Percentiles rank a stretch among this genome's conserved stretches.
phyloP scores from a whole-genome alignment of 2,329 filamentous ascomycete species.

The Talaromyces sp. region DNA sequence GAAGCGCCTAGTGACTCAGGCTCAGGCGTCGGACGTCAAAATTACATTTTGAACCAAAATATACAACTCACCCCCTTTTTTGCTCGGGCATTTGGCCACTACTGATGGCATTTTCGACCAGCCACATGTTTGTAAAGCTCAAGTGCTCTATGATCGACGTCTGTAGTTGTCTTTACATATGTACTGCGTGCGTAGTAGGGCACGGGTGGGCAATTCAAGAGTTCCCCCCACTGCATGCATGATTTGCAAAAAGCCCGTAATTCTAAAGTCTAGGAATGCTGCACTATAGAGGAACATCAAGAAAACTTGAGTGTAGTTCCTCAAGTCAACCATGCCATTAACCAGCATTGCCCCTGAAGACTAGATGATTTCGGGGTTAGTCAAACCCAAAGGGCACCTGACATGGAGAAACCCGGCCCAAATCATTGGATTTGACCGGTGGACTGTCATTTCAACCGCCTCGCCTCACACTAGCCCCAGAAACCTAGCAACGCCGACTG shows the following conservation, averaged over 20 bases:
- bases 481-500: neutral
- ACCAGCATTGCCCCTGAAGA: slow-evolving; percentile 2
- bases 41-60: neutral
- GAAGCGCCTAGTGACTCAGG: neutral
- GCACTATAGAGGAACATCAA: neutral
- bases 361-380: slow-evolving; percentile 3
- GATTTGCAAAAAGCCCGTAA: neutral
- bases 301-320: neutral
- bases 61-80: neutral
- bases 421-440: slow-evolving; percentile 13
- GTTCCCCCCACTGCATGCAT: neutral
- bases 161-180: too few relatives aligned
- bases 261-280: neutral
- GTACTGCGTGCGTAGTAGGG: too few relatives aligned
- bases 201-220: neutral
- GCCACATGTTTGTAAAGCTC: neutral
- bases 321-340: neutral
- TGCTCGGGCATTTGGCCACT: neutral
- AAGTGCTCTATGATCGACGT: neutral
- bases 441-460: slow-evolving; percentile 13
- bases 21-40: too few relatives aligned
- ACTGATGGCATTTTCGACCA: neutral
- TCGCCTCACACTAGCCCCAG: slow-evolving; percentile 5
- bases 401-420: slow-evolving; percentile 5
- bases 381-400: slow-evolving; percentile 12